Base-by-base conservation (phyloP, 2,329 filamentous ascomycete species). In the Fusarium sp. region DNA sequence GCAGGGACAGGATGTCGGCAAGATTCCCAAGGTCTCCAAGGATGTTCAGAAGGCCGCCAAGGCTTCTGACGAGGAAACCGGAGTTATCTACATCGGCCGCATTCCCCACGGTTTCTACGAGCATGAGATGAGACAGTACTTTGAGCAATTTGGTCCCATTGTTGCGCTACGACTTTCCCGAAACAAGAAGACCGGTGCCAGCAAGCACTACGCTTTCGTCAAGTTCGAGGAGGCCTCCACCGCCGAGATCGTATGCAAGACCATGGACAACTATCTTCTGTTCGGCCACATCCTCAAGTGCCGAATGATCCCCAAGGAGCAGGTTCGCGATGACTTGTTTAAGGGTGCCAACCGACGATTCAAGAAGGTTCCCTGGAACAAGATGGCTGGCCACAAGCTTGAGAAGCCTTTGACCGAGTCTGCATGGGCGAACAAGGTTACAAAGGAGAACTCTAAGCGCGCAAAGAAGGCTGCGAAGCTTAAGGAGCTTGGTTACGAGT, bases 251-350 rank as follows among this genome's bases (percentile, higher is more conserved):
- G 96, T 97, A 36, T 92, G 94, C 56, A 94, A 95, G 85, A 98
- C 96, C 28, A 99, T 99, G 96, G 91, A 98, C 87, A 97, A 95
- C 84, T 99, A 99, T 84, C 90, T 98, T 44, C 89, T 99, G 80
- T 98, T 98, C 82, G 94, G 94, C 11, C 96, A 98, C 82, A 93
- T 98, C 71, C 87, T 99, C 77, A 96, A 97, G 83, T 96, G 95
- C 83, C 93, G 94, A 81, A 86, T 91, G 30, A 89, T 98, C 8
- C 90, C 94, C 8, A 85, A 90, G 65, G 94, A 93, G 69, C 91
- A 95, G 80, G 86, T 98, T 48, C 94, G 97, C 81, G 88, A 91
- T 30, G 88, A 94, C 70, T 86, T 98, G 60, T 98, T 95, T 90
- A 95, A 96, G 85, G 95, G 95, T 42, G 94, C 95, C 78, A 96